Conservation (phyloP, 2,329 filamentous ascomycete species). For the Alternaria ethzedia region DNA sequence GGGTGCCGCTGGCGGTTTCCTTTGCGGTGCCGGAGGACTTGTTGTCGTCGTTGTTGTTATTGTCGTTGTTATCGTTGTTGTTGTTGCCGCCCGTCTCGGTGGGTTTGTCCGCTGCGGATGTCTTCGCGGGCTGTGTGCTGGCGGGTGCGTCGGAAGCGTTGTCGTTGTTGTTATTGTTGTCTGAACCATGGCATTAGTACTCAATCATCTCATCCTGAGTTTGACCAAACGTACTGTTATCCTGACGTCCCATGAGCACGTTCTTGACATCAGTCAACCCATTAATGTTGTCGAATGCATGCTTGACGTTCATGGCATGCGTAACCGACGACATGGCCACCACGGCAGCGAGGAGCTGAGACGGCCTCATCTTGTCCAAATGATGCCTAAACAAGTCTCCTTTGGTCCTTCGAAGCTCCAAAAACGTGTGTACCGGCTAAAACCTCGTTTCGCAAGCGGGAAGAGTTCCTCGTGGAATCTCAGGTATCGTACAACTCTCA, state of each 20-base stretch:
- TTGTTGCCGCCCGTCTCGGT: slow-evolving; percentile 17
- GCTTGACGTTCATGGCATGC: slow-evolving; percentile 42
- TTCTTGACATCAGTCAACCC: slow-evolving; percentile 36
- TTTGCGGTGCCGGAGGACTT: slow-evolving; percentile 19
- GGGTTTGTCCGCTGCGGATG: slow-evolving; percentile 14
- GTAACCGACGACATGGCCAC: slow-evolving; percentile 47
- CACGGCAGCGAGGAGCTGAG: slow-evolving; percentile 47
- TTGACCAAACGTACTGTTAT: slow-evolving; percentile 27
- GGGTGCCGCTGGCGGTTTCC: slow-evolving; percentile 26
- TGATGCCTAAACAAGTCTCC: background rate
- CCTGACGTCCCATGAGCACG: slow-evolving; percentile 41
- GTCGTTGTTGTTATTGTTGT: slow-evolving; percentile 6
- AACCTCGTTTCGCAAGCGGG: slow-evolving; percentile 15
- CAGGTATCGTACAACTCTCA: slow-evolving; percentile 25
- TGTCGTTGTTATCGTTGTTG: slow-evolving; percentile 19
- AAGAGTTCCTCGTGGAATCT: slow-evolving; percentile 17
- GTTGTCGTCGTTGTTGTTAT: slow-evolving; percentile 18
- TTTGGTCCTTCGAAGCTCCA: background rate
- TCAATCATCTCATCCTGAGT: background rate
- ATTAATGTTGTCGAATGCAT: slow-evolving; percentile 41
- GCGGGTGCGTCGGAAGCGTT: slow-evolving; percentile 20
- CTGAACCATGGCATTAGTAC: background rate
- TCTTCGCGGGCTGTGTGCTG: slow-evolving; percentile 15
- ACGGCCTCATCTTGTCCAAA: slow-evolving; percentile 43
- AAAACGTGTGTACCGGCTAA: slow-evolving; percentile 5